phyloP scores from a whole-genome alignment of 257 asterid species.

The Linderniella brevidens region DNA sequence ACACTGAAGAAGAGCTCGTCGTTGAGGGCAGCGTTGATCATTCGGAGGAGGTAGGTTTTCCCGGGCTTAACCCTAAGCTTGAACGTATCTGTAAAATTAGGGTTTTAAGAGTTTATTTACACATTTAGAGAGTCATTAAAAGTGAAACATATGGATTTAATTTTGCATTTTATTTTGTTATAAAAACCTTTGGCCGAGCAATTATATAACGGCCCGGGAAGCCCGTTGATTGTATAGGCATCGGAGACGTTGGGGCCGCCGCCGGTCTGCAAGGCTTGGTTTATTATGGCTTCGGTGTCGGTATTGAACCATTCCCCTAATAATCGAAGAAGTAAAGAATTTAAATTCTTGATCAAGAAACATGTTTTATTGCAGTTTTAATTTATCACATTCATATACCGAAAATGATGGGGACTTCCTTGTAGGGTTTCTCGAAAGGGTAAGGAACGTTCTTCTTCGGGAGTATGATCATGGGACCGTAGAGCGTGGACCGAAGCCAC shows the following conservation, averaged over 20 bases:
- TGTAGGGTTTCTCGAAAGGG: conserved; percentile 42
- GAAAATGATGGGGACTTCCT: conserved; percentile 38
- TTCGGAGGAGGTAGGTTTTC: conserved; percentile 24
- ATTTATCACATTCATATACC: conserved; percentile 14
- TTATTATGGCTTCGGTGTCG: conserved; percentile 19
- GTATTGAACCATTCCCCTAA: conserved; percentile 38
- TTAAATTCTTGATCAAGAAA: too few species aligned
- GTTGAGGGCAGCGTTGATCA: conserved; percentile 30
- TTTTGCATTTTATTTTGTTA: too few species aligned
- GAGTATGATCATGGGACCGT: conserved; percentile 46
- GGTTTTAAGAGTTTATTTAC: too few species aligned
- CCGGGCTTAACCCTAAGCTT: conserved; percentile 18
- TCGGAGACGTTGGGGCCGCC: conserved; percentile 31
- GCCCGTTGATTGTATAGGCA: conserved; percentile 34
- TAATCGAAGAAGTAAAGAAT: too few species aligned
- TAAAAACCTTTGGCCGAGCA: conserved; percentile 25
- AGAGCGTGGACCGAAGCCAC: conserved; percentile 48
- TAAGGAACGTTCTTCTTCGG: conserved; percentile 29
- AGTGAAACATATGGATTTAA: too few species aligned
- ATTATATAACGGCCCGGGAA: conserved; percentile 27
- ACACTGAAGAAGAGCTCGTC: conserved; percentile 33
- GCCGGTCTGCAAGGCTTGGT: conserved; percentile 24
- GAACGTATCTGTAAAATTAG: conserved; percentile 16
- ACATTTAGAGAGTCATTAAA: too few species aligned
- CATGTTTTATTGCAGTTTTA: too few species aligned